A percentile compares a stretch with the other conserved stretches of the same genome.
Conservation (phyloP, 176 grass and related monocot genomes). For the Bothriochloa decipiens region DNA sequence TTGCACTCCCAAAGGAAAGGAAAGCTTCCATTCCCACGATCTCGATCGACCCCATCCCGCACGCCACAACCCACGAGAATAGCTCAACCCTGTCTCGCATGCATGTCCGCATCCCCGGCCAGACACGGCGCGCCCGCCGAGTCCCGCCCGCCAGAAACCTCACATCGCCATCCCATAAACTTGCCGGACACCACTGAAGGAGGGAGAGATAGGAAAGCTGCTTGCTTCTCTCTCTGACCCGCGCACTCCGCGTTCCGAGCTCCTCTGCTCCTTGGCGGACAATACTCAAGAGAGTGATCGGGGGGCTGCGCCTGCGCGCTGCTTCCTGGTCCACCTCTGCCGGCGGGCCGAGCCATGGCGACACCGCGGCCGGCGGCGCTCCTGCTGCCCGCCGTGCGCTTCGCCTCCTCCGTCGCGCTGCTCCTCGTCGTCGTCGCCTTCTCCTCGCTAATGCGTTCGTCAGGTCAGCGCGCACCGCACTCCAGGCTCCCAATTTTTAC, state of each 20-base stretch:
- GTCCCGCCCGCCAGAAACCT: neutral
- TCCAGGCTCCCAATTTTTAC: neutral
- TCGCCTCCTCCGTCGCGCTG: constrained; percentile 24
- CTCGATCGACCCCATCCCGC: neutral
- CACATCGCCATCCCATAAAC: neutral
- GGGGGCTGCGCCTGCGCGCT: neutral
- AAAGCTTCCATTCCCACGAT: neutral
- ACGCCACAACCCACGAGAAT: constrained; percentile 36
- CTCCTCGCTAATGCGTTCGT: constrained; percentile 17
- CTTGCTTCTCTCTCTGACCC: neutral
- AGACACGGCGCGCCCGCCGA: too few relatives aligned
- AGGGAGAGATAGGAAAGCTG: neutral
- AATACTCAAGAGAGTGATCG: constrained; percentile 29
- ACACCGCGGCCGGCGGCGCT: neutral
- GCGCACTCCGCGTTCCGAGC: neutral
- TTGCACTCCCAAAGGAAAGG: neutral
- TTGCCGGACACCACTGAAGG: neutral
- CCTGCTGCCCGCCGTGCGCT: neutral
- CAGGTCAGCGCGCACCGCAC: constrained; percentile 2
- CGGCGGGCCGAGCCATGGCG: constrained; percentile 23
- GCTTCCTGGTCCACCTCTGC: neutral
- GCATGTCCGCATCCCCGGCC: neutral
- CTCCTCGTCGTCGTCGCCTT: constrained; percentile 16
- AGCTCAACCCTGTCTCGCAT: constrained; percentile 40
- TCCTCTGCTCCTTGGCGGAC: neutral